Conservation (phyloP, 768 basidiomycete genomes). For the Agaricus sinodeliciosus region DNA sequence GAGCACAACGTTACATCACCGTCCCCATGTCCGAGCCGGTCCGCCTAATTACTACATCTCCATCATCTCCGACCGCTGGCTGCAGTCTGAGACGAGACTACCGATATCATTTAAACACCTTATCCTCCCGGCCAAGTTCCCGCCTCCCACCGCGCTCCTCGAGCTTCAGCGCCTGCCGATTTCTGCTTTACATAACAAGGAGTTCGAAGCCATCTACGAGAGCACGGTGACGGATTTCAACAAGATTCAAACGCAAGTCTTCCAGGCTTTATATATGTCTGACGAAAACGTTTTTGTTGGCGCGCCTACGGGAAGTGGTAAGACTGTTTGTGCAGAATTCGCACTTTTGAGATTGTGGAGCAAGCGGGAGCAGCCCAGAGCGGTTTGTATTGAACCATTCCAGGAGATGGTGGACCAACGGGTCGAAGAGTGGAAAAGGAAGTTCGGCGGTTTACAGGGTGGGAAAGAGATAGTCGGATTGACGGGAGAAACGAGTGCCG, state of each 20-base stretch:
- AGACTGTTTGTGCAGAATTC: conserved; percentile 97
- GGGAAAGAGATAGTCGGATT: conserved; percentile 92
- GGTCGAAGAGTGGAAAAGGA: conserved; percentile 82
- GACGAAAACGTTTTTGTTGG: conserved; percentile 97
- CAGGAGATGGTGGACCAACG: conserved; percentile 96
- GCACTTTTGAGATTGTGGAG: conserved; percentile 95
- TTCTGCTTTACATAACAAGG: conserved; percentile 87
- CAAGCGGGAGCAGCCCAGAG: conserved; percentile 70
- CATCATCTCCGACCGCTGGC: conserved; percentile 90
- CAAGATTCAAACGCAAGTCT: conserved; percentile 99
- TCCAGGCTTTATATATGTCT: conserved; percentile 94
- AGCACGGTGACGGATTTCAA: conserved; percentile 83
- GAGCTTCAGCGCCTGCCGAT: conserved; percentile 89
- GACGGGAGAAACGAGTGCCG: conserved; percentile 91
- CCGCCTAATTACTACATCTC: conserved; percentile 97
- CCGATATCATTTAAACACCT: conserved; percentile 98
- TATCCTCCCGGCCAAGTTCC: conserved; percentile 96
- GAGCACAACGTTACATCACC: conserved; percentile 93
- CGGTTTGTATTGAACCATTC: conserved; percentile 94
- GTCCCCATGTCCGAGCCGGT: conserved; percentile 97
- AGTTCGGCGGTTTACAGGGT: conserved; percentile 77
- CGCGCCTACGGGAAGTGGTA: conserved; percentile 94
- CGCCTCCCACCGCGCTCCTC: conserved; percentile 84
- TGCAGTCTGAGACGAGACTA: conserved; percentile 89
- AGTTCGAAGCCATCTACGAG: conserved; percentile 84